These are phyloP conservation scores for Basipetospora sp. DNA, from an alignment of 2,329 filamentous ascomycete species.

Conservation along the genomic window DNA sequence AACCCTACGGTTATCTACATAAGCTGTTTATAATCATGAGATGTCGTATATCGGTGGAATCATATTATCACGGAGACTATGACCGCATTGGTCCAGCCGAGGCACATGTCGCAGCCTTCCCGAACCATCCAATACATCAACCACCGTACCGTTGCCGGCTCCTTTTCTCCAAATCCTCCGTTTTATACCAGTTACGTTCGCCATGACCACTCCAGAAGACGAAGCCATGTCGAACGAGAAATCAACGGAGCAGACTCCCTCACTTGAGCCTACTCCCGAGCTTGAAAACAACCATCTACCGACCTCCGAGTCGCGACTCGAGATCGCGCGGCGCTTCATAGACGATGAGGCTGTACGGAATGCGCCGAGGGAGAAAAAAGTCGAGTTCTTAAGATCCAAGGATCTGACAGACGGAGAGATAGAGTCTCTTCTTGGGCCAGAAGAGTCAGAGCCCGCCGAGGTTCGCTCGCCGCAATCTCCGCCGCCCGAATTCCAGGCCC, in stretches of 20 bases:
- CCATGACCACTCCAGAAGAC: conserved; percentile 2
- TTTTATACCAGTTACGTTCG: conserved; percentile 1
- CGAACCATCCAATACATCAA: no score
- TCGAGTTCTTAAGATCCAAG: conserved; percentile 63
- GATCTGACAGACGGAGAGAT: conserved; percentile 56
- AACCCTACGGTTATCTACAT: no score
- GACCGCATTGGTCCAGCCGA: no score
- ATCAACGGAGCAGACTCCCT: neutral
- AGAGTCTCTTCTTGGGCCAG: conserved; percentile 41
- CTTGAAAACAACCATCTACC: conserved; percentile 5
- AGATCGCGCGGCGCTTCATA: conserved; percentile 63
- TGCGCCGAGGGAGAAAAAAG: conserved; percentile 57
- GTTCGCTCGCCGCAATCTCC: no score
- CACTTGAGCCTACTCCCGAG: conserved; percentile 4
- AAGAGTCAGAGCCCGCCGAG: conserved; percentile 5
- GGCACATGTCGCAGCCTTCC: no score
- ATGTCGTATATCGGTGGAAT: no score
- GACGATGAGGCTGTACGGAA: conserved; percentile 57
- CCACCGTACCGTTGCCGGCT: no score
- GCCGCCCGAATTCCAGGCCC: no score
- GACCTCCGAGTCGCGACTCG: conserved; percentile 20
- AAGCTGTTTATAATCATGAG: no score
- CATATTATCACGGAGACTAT: no score
- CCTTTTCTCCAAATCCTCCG: no score
- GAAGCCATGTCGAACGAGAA: neutral